Percentiles rank a stretch among this genome's conserved stretches.
Conservation (phyloP, 225 moss, liverwort and hornwort genomes). For the Pseudisothecium myosuroides region DNA sequence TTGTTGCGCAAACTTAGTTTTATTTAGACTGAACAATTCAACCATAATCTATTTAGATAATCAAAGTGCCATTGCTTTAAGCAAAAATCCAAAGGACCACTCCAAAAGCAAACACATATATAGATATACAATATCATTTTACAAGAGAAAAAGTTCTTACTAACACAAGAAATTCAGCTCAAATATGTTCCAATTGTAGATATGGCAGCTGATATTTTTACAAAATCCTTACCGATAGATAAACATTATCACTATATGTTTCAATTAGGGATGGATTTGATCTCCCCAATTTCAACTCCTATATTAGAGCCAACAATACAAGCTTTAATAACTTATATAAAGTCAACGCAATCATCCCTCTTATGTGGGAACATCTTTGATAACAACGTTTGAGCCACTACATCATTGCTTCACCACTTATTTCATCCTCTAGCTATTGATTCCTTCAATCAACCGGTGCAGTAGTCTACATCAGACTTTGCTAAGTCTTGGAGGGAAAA, state of each 20-base stretch:
- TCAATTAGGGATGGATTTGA: neutral
- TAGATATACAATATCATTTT: neutral
- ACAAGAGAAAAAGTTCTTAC: neutral
- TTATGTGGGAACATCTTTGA: rapidly evolving
- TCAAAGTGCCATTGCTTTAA: neutral
- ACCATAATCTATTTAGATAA: neutral
- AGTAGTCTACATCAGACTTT: too few relatives aligned
- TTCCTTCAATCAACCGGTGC: too few relatives aligned
- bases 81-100: neutral
- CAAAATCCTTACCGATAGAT: too few relatives aligned
- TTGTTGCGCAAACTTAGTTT: neutral
- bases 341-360: rapidly evolving
- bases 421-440: too few relatives aligned
- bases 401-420: neutral
- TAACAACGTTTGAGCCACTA: neutral
- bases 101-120: neutral
- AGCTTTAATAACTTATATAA: neutral
- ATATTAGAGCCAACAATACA: too few relatives aligned
- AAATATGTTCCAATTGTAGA: rapidly evolving
- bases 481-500: too few relatives aligned
- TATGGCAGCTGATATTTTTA: neutral
- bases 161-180: neutral
- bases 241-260: neutral
- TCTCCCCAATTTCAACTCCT: rapidly evolving
- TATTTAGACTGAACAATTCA: neutral